These are phyloP conservation scores for Tolypocladium capitatum DNA, from an alignment of 2,329 filamentous ascomycete species.

Conservation along the genomic window DNA sequence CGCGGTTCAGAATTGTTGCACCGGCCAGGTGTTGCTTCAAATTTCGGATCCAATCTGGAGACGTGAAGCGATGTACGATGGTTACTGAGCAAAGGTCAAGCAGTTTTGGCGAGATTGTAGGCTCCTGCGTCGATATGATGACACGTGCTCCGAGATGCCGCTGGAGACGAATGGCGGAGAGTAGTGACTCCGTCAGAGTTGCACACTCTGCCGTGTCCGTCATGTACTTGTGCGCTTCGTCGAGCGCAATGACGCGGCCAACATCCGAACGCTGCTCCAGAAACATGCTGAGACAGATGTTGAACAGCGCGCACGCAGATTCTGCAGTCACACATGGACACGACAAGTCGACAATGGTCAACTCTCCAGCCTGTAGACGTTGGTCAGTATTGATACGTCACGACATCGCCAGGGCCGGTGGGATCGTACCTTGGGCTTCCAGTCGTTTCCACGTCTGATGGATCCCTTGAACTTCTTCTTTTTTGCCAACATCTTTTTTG, in stretches of 20 bases:
- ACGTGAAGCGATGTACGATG: conserved; percentile 59
- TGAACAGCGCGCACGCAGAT: conserved; percentile 59
- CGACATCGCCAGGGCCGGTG: background rate
- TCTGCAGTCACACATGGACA: conserved; percentile 56
- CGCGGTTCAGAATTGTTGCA: conserved; percentile 3
- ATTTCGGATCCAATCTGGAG: conserved; percentile 45
- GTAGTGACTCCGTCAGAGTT: conserved; percentile 46
- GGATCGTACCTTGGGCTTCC: conserved; percentile 8
- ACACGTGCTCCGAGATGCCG: conserved; percentile 55
- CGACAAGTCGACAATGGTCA: conserved; percentile 49
- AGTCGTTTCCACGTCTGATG: conserved; percentile 4
- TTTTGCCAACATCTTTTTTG: too few relatives aligned
- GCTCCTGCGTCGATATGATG: conserved; percentile 66
- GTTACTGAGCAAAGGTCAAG: conserved; percentile 61
- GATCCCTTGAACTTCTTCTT: background rate
- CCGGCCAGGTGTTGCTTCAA: conserved; percentile 31
- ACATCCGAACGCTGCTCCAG: conserved; percentile 33
- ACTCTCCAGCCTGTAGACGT: conserved; percentile 12
- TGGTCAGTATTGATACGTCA: background rate
- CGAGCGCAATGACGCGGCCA: conserved; percentile 53
- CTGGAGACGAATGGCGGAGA: conserved; percentile 54
- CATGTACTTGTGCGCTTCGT: conserved; percentile 73
- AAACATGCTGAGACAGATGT: conserved; percentile 56
- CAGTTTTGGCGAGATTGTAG: conserved; percentile 53
- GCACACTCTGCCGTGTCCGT: conserved; percentile 36